Conservation (phyloP, 2,329 filamentous ascomycete species). For the Claviceps cyperi region DNA sequence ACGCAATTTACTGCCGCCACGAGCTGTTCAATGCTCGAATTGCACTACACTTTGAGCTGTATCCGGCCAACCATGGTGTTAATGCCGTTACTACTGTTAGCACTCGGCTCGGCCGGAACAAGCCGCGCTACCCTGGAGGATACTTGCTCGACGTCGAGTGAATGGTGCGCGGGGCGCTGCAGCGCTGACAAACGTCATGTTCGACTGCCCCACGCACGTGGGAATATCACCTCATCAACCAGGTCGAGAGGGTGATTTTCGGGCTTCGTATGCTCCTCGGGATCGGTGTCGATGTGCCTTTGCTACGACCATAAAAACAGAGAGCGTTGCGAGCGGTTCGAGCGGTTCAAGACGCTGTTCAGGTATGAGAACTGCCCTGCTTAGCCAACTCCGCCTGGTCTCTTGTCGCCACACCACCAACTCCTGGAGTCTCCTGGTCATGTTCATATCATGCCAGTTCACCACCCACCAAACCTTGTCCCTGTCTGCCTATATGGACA, state of each 20-base stretch:
- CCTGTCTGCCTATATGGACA: not conserved
- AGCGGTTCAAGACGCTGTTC: not conserved
- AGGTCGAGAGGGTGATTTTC: not conserved
- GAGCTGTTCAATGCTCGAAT: no score
- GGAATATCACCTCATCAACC: not conserved
- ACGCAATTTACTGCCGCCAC: no score
- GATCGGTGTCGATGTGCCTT: not conserved
- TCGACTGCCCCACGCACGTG: not conserved
- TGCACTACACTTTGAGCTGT: no score
- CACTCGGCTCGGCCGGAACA: not conserved
- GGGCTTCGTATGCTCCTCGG: not conserved
- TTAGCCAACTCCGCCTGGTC: not conserved
- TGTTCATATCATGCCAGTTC: constrained; percentile 3
- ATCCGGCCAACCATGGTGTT: not conserved
- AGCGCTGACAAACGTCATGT: constrained; percentile 6
- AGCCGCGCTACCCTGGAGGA: not conserved
- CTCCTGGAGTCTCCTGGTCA: not conserved
- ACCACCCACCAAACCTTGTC: not conserved
- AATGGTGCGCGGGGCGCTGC: not conserved
- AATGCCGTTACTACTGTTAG: not conserved
- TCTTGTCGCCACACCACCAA: not conserved
- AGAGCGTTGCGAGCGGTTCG: not conserved
- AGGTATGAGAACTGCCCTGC: not conserved
- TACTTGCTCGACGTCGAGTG: not conserved
- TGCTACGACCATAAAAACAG: not conserved